Evolutionary conservation across 768 basidiomycete species (phyloP).

Genomic region (Tricholoma terreum): DNA sequence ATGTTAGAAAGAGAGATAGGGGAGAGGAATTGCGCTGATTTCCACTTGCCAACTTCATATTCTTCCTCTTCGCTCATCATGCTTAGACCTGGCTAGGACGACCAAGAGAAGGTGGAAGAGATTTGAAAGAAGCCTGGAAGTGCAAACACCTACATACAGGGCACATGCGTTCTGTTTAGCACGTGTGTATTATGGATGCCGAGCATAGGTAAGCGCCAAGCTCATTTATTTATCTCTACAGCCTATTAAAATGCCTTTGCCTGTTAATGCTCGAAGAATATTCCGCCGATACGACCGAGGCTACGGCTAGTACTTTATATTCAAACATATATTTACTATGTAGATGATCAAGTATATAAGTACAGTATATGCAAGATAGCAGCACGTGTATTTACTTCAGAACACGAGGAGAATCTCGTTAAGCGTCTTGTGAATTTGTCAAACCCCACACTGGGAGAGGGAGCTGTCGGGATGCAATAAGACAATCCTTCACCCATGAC

Average conservation of each 20-base stretch:
- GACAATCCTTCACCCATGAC: conserved; percentile 75
- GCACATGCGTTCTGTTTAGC: too few relatives aligned
- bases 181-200: background rate
- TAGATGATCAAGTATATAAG: conserved; percentile 1
- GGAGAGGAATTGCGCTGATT: background rate
- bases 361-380: background rate
- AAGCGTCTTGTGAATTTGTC: conserved; percentile 16
- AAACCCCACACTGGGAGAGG: conserved; percentile 30
- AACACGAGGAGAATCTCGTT: background rate
- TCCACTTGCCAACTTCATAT: conserved; percentile 65
- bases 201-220: too few relatives aligned
- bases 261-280: too few relatives aligned
- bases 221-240: too few relatives aligned
- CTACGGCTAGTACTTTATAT: too few relatives aligned
- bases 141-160: background rate
- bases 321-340: too few relatives aligned
- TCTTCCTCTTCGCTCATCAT: conserved; percentile 42
- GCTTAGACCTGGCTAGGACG: background rate
- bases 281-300: too few relatives aligned
- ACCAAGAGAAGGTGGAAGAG: background rate
- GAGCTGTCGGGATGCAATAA: conserved; percentile 58
- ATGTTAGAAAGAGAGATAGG: background rate
- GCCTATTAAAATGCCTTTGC: too few relatives aligned
- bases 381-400: background rate
- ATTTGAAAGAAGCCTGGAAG: conserved; percentile 3